These are phyloP conservation scores for Pseudogymnoascus verrucosus DNA, from an alignment of 2,329 filamentous ascomycete species.

Conservation along the genomic window DNA sequence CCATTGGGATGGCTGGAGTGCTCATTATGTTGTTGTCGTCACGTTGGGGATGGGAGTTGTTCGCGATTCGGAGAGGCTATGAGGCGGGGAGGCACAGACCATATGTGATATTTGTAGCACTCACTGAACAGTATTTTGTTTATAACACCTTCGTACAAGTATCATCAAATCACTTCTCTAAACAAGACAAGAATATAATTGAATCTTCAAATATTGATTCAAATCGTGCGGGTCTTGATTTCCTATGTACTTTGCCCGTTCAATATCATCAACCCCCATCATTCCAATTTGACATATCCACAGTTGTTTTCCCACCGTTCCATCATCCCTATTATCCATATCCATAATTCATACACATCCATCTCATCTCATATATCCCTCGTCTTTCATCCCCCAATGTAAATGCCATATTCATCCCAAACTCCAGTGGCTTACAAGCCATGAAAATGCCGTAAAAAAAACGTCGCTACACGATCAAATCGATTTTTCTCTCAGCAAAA, in stretches of 20 bases:
- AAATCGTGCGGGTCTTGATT: background rate
- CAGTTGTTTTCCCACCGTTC: background rate
- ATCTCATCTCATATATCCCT: background rate
- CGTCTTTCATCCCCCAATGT: background rate
- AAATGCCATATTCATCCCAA: background rate
- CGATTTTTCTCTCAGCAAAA: background rate
- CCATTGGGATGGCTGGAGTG: background rate
- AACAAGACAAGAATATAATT: background rate
- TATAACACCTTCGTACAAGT: too few relatives aligned
- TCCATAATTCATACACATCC: background rate
- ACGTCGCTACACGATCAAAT: background rate
- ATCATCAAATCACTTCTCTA: background rate
- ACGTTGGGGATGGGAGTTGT: background rate
- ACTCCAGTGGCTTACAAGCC: background rate
- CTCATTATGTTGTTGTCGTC: background rate
- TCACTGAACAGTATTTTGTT: background rate
- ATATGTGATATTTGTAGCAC: background rate
- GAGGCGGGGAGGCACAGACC: background rate
- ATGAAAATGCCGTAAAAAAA: background rate
- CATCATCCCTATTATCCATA: background rate
- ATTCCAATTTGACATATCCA: background rate
- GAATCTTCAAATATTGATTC: background rate
- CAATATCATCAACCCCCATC: background rate
- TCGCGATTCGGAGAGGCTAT: background rate
- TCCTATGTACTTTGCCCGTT: background rate